Percentiles rank a stretch among this genome's conserved stretches.
Evolutionary conservation across 139 green algal species (phyloP).

Genomic region (Chlamydomonas sphaeroides): DNA sequence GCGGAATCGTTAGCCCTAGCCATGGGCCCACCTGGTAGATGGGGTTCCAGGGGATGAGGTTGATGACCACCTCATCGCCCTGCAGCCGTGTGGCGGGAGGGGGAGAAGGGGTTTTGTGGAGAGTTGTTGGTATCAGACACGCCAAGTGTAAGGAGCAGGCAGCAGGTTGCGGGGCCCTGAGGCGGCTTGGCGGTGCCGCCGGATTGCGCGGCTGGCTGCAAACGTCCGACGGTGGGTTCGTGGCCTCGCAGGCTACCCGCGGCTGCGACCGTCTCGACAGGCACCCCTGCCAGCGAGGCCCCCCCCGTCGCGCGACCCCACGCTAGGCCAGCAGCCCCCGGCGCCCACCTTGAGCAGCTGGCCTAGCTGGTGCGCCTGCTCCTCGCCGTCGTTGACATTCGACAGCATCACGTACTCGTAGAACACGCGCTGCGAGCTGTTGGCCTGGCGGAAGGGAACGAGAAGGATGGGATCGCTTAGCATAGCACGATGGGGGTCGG

Average conservation of each 20-base stretch:
- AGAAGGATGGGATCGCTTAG: too few species aligned
- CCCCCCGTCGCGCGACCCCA: neutral
- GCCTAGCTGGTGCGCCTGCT: constrained; percentile 84
- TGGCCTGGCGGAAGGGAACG: constrained; percentile 5
- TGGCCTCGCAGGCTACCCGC: too few species aligned
- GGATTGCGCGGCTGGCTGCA: too few species aligned
- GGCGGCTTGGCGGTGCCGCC: too few species aligned
- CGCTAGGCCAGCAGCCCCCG: neutral
- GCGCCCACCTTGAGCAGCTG: constrained; percentile 64
- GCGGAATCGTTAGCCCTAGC: too few species aligned
- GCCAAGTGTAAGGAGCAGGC: too few species aligned
- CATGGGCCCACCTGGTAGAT: too few species aligned
- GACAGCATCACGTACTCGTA: constrained; percentile 96
- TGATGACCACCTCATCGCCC: constrained; percentile 62
- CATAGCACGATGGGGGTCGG: too few species aligned
- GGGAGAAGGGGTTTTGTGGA: neutral
- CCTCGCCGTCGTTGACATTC: constrained; percentile 81
- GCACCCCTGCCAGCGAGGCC: constrained; percentile 31
- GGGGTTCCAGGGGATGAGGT: constrained; percentile 94
- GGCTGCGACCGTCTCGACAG: too few species aligned
- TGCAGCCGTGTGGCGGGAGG: neutral
- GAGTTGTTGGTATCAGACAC: too few species aligned
- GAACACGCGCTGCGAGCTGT: constrained; percentile 77
- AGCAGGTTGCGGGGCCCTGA: too few species aligned
- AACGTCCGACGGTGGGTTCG: too few species aligned